These are phyloP conservation scores for Trametes pubescens DNA, from an alignment of 1,284 basidiomycete genomes.

Conservation along the genomic window DNA sequence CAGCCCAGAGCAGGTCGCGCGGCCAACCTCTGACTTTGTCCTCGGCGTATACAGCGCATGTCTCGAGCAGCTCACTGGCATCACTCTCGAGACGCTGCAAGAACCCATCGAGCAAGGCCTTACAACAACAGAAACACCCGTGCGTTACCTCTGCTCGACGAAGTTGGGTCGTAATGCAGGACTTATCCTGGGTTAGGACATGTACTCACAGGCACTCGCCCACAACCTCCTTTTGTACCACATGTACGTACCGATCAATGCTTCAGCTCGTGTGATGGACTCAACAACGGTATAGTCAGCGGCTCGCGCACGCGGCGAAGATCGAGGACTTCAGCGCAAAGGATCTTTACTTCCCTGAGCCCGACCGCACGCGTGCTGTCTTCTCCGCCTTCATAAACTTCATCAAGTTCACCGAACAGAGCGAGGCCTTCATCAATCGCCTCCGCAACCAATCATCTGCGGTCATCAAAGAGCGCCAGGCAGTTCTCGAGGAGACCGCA, in stretches of 20 bases:
- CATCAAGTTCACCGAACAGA: slow-evolving; percentile 86
- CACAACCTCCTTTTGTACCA: slow-evolving; percentile 43
- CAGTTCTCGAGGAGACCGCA: slow-evolving; percentile 57
- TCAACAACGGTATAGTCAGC: slow-evolving; percentile 52
- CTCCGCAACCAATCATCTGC: slow-evolving; percentile 68
- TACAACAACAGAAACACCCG: slow-evolving; percentile 56
- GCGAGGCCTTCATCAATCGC: slow-evolving; percentile 63
- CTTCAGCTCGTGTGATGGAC: neutral
- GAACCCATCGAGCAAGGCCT: slow-evolving; percentile 66
- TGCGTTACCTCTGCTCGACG: slow-evolving; percentile 13
- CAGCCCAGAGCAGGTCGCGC: slow-evolving; percentile 72
- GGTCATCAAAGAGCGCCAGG: slow-evolving; percentile 63
- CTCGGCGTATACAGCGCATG: slow-evolving; percentile 72
- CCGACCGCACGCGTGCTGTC: slow-evolving; percentile 73
- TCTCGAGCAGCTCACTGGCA: slow-evolving; percentile 73
- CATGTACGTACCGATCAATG: slow-evolving; percentile 30
- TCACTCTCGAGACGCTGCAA: slow-evolving; percentile 67
- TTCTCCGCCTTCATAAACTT: slow-evolving; percentile 94
- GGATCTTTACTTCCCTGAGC: slow-evolving; percentile 79
- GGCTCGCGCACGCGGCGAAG: slow-evolving; percentile 77
- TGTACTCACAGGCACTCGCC: slow-evolving; percentile 39
- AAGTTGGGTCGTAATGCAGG: neutral
- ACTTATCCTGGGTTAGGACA: slow-evolving; percentile 33
- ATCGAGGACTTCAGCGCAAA: slow-evolving; percentile 79
- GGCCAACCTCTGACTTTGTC: slow-evolving; percentile 76